Evolutionary conservation across 2,329 filamentous ascomycete species (phyloP).

Genomic region (Capronia coronata): DNA sequence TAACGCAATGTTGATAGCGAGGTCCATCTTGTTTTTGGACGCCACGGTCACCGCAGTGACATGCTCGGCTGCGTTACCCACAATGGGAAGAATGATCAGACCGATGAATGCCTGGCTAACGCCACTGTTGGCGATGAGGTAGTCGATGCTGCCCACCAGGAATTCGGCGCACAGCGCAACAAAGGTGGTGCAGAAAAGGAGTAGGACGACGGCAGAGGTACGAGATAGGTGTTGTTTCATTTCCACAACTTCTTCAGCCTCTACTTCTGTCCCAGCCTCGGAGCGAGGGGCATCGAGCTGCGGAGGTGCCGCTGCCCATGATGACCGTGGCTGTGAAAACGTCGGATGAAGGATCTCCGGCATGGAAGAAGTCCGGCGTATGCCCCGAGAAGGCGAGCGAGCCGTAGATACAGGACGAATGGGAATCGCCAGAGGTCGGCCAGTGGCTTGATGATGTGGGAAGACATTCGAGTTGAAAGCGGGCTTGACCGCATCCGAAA

Average conservation of each 20-base stretch:
- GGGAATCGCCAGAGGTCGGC: constrained; percentile 23
- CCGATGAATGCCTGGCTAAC: constrained; percentile 63
- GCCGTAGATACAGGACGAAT: constrained; percentile 27
- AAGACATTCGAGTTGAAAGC: constrained; percentile 25
- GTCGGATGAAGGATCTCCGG: constrained; percentile 57
- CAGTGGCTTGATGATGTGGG: constrained; percentile 26
- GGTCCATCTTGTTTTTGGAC: constrained; percentile 69
- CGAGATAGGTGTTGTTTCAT: constrained; percentile 32
- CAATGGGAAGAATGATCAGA: constrained; percentile 65
- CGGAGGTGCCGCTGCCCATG: constrained; percentile 38
- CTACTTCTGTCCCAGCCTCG: constrained; percentile 27
- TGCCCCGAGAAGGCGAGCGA: constrained; percentile 39
- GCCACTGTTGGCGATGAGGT: constrained; percentile 51
- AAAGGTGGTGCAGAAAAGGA: constrained; percentile 58
- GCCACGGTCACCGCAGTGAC: constrained; percentile 65
- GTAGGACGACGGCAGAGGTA: constrained; percentile 52
- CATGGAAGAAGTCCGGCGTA: constrained; percentile 64
- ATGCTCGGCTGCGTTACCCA: constrained; percentile 68
- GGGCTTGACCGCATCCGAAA: constrained; percentile 53
- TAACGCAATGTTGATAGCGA: constrained; percentile 65
- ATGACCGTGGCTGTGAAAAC: constrained; percentile 9
- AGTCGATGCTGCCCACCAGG: constrained; percentile 61
- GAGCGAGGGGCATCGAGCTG: constrained; percentile 38
- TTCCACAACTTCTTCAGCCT: constrained; percentile 28
- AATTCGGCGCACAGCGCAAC: constrained; percentile 66